These are phyloP conservation scores for Backusella morwellensis DNA, from an alignment of 192 early-diverging fungal genomes.

Conservation along the genomic window DNA sequence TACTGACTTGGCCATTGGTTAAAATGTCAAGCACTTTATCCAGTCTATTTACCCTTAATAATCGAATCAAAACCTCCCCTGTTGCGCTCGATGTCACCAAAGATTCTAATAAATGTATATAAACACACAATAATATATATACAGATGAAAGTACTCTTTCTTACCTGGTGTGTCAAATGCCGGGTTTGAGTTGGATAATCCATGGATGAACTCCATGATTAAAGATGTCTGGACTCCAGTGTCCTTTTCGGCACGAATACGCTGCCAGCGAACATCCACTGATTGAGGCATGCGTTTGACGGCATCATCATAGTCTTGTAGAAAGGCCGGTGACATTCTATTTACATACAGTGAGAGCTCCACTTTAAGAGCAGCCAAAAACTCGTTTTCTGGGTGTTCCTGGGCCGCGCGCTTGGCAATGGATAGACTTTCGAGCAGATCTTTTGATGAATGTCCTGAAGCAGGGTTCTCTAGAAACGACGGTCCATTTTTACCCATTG, in stretches of 20 bases:
- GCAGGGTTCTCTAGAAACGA: neutral
- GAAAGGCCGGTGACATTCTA: neutral
- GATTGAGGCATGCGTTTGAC: neutral
- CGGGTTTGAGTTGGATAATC: neutral
- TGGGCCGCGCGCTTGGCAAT: neutral
- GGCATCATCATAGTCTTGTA: neutral
- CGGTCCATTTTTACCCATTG: too few relatives aligned
- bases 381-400: neutral
- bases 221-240: neutral
- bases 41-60: neutral
- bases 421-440: neutral
- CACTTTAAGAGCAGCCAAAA: neutral
- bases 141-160: neutral
- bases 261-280: constrained; percentile 18
- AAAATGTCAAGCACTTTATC: neutral
- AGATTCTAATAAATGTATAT: neutral
- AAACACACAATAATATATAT: neutral
- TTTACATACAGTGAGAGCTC: constrained; percentile 15
- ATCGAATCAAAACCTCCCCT: constrained; percentile 9
- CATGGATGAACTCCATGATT: neutral
- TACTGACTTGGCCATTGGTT: neutral
- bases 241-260: neutral
- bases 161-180: constrained; percentile 3
- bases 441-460: neutral
- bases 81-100: neutral